A percentile compares a stretch with the other conserved stretches of the same genome.
Evolutionary conservation across 495 filamentous ascomycete genomes (phyloP).

Genomic region (Monascus purpureus): DNA sequence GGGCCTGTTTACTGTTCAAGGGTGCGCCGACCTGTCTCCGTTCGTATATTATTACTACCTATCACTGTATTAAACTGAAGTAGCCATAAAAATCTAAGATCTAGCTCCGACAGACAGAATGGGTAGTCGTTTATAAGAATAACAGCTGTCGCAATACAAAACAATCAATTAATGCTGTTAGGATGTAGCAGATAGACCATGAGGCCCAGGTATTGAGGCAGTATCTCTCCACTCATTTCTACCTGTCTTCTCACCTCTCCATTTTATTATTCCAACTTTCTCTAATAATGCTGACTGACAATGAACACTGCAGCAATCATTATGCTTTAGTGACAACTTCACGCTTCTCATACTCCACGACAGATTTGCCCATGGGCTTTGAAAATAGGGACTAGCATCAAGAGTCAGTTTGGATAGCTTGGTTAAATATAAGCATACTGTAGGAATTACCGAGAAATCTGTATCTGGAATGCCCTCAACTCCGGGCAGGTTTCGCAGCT

Average conservation of each 20-base stretch:
- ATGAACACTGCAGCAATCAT: too few relatives aligned
- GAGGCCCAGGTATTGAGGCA: too few relatives aligned
- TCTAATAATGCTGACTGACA: too few relatives aligned
- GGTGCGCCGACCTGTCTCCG: too few relatives aligned
- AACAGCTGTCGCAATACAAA: too few relatives aligned
- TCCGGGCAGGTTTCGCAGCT: conserved; percentile 21
- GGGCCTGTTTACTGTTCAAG: not conserved
- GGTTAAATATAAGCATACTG: not conserved
- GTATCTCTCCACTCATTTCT: too few relatives aligned
- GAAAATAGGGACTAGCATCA: conserved; percentile 34
- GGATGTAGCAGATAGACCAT: too few relatives aligned
- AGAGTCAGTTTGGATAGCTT: conserved; percentile 4
- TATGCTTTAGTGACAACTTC: conserved; percentile 14
- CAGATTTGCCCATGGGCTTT: conserved; percentile 29
- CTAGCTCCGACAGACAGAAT: too few relatives aligned
- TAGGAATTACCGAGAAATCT: conserved; percentile 32
- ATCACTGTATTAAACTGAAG: conserved; percentile 3
- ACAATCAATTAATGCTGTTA: too few relatives aligned
- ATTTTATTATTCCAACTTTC: too few relatives aligned
- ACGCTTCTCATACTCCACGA: conserved; percentile 30
- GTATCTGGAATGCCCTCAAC: conserved; percentile 27
- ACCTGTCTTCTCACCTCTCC: too few relatives aligned
- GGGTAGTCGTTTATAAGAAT: not conserved
- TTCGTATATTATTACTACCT: not conserved
- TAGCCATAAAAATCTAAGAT: conserved; percentile 1